Conservation (phyloP, 441 rosid genomes). For the Adansonia rubrostipa region DNA sequence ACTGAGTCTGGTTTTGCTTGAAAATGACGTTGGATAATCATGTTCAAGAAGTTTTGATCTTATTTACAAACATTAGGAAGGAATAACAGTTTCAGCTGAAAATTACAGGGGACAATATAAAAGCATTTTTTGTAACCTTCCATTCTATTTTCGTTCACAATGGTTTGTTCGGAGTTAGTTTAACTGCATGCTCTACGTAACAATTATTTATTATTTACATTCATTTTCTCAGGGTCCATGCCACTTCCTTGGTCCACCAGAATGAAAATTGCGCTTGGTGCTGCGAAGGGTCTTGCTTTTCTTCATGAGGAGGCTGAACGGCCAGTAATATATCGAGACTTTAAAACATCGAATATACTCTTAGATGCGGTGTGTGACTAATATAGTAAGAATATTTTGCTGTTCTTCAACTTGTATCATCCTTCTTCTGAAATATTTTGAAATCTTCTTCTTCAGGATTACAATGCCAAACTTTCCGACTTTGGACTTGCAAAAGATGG, state of each 20-base stretch:
- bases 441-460: slow-evolving; percentile 42
- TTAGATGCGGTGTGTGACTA: slow-evolving; percentile 44
- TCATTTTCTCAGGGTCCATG: slow-evolving; percentile 39
- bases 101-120: neutral
- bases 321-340: slow-evolving; percentile 59
- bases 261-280: slow-evolving; percentile 50
- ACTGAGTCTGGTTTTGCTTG: neutral
- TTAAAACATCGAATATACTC: slow-evolving; percentile 52
- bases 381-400: neutral
- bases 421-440: slow-evolving; percentile 15
- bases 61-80: neutral
- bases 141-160: neutral
- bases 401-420: neutral
- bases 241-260: slow-evolving; percentile 56
- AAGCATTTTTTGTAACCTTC: neutral
- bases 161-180: slow-evolving; percentile 12
- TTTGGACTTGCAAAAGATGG: slow-evolving; percentile 58
- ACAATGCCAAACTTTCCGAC: slow-evolving; percentile 57
- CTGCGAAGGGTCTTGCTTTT: slow-evolving; percentile 56
- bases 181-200: slow-evolving; percentile 9
- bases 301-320: slow-evolving; percentile 54
- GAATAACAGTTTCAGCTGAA: neutral
- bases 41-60: slow-evolving; percentile 1
- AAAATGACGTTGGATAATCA: neutral
- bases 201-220: neutral